Evolutionary conservation across 768 basidiomycete genomes (phyloP), one percentile per base, ranked within the genome.

Genomic region (Xerocomellus chrysenteron): DNA sequence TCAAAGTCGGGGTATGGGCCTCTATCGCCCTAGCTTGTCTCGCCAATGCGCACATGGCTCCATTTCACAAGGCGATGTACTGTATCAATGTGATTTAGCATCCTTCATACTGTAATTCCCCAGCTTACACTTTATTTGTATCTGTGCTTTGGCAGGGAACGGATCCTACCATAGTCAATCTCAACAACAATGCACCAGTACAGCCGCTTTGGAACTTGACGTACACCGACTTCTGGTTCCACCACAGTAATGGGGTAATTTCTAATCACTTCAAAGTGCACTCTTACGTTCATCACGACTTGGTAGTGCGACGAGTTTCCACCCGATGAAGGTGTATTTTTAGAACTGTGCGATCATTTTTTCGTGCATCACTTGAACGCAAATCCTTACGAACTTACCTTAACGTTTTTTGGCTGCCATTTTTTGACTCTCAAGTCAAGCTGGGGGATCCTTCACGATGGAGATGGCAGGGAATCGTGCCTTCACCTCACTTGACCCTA

Each of bases 11-110:
- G 24, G 19, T 41, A 46, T 64, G 54, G 65, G 30, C 26, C 17
- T 45, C 55, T 39, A 28, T 65, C 5, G 45, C 53, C 41, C 39
- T 65, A 10, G 61, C 57, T 41, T 35, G 52, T 36, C 47, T 66
- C 12, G 53, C 45, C 6, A 21, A 40, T 36, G 64, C 55, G 3
- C 64, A 65, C 47, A 17, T 47, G 0, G 11, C 0, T 39, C 1
- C 26, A 5, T 66, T 5, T 12, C 2, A 21, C 28, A 1, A 0
- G 0, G 35, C 17, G 37, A 59, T 65, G 60, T 65, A 41, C 16
- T 24, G 46, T 33, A 0, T 47, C 16, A 47, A 66, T n/a, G 64
- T 65, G 16, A 50, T 24, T 17, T 32, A 21, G 8, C 26, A 13
- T 40, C 17, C 32, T 28, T 48, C 30, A 32, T 9, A 11, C n/a